Evolutionary conservation across 169 alveolate genomes (phyloP), one percentile per base, ranked within the genome.

Genomic region (Toxoplasma gondii): DNA sequence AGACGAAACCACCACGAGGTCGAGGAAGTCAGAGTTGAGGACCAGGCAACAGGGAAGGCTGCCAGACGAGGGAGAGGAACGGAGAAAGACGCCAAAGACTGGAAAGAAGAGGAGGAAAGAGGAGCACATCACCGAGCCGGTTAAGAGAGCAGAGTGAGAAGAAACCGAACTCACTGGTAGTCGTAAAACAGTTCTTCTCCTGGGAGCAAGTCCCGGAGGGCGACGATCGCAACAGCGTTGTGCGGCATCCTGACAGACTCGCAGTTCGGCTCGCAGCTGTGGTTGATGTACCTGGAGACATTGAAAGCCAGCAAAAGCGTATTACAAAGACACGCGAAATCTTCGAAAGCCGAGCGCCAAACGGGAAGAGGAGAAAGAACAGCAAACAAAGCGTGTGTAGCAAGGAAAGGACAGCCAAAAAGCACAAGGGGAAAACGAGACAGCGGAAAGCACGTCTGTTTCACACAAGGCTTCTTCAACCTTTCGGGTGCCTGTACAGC

Each of bases 211-310:
- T 92, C 92, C 0, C 95, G 54, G 34, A 92, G 86, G 22, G 95
- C 92, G 67, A 41, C 45, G 34, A 92, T 92, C 39, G 64, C 92
- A 10, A 92, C 92, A 12, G n/a, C 87, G 45, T 78, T 45, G 74
- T 53, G 81, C 4, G 49, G 70, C 44, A 92, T 49, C 58, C 80
- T 70, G 19, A 92, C 78, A 24, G 95, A 92, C 69, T 92, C 95
- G 34, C 83, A 87, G 67, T 92, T 92, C 78, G 95, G 95, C 78
- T 92, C 95, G 78, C 95, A 92, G 92, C 93, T 36, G 88, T 92
- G 95, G 54, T 92, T 92, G 22, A 92, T 92, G 54, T 86, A 92
- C 54, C 95, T 92, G 92, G 29, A 27, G 41, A 34, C n/a, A 22
- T 4, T 4, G 49, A 88, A 27, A 58, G 29, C 54, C 82, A 16